phyloP scores from a whole-genome alignment of 331 rosid species.

The Stylosanthes scabra region DNA sequence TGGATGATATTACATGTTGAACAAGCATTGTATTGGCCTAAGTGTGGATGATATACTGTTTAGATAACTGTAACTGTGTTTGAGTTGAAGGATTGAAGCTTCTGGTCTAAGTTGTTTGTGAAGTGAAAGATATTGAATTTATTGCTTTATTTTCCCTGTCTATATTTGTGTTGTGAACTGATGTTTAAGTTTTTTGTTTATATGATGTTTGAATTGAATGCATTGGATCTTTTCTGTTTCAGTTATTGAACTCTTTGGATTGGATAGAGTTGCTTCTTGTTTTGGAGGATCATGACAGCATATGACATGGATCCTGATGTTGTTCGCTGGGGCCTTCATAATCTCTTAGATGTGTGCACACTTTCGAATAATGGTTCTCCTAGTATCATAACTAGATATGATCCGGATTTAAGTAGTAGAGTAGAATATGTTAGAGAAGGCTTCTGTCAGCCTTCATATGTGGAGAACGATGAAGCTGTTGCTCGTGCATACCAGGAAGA shows the following conservation, averaged over 20 bases:
- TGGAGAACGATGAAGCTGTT: conserved; percentile 87
- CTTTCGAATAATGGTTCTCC: conserved; percentile 59
- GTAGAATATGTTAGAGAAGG: conserved; percentile 80
- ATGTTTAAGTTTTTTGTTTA: background rate
- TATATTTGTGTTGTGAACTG: conserved; percentile 8
- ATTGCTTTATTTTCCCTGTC: background rate
- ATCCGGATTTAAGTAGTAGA: conserved; percentile 66
- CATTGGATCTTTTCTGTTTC: conserved; percentile 32
- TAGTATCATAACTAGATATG: conserved; percentile 55
- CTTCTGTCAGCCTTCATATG: conserved; percentile 52
- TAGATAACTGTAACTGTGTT: conserved; percentile 11
- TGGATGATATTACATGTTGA: background rate
- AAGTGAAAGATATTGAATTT: background rate
- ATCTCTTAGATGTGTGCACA: conserved; percentile 85
- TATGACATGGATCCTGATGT: conserved; percentile 84
- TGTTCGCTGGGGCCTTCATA: conserved; percentile 89
- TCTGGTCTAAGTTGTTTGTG: conserved; percentile 13
- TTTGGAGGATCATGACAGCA: conserved; percentile 49
- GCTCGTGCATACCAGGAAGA: conserved; percentile 96
- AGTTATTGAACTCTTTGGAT: conserved; percentile 40
- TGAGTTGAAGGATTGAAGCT: background rate
- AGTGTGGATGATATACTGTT: conserved; percentile 4
- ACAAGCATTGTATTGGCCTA: conserved; percentile 10
- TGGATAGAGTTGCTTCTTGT: conserved; percentile 38
- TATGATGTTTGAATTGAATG: background rate